Conservation (phyloP, 768 basidiomycete species). For the Mycena rebaudengoi region DNA sequence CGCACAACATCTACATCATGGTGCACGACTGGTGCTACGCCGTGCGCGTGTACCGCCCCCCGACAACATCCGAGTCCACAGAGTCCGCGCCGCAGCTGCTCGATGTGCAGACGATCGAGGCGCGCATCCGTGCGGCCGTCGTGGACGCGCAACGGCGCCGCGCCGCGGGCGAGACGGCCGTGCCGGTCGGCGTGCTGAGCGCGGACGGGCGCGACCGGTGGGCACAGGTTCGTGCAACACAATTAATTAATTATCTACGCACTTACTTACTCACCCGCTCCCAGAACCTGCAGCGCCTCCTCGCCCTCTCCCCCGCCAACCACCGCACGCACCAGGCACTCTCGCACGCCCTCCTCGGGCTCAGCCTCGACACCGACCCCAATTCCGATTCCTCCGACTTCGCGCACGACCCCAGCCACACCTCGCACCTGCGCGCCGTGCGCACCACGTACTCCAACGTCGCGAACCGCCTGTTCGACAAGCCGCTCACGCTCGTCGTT, state of each 20-base stretch:
- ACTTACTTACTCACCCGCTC: not conserved
- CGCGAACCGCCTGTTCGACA: slow-evolving; percentile 91
- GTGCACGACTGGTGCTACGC: slow-evolving; percentile 83
- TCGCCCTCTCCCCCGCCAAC: slow-evolving; percentile 75
- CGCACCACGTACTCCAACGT: slow-evolving; percentile 69
- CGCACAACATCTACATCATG: slow-evolving; percentile 73
- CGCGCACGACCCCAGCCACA: slow-evolving; percentile 51
- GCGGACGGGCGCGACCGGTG: slow-evolving; percentile 86
- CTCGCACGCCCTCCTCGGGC: slow-evolving; percentile 76
- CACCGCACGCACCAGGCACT: slow-evolving; percentile 65
- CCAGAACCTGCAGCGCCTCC: slow-evolving; percentile 79
- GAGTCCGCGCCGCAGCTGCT: slow-evolving; percentile 40
- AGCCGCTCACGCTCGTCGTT: slow-evolving; percentile 81
- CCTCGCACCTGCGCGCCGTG: slow-evolving; percentile 79
- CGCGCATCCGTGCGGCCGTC: slow-evolving; percentile 53
- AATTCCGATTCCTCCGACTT: no score
- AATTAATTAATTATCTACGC: not conserved
- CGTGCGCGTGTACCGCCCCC: slow-evolving; percentile 67
- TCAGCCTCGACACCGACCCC: slow-evolving; percentile 85
- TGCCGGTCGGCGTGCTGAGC: slow-evolving; percentile 75
- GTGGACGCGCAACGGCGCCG: slow-evolving; percentile 66
- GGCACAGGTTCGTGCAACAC: slow-evolving; percentile 64
- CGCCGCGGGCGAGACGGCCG: slow-evolving; percentile 60
- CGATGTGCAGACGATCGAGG: slow-evolving; percentile 50
- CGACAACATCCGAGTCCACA: no score